Base-by-base conservation (phyloP, 805 yeast species). In the Spathaspora boniae region DNA sequence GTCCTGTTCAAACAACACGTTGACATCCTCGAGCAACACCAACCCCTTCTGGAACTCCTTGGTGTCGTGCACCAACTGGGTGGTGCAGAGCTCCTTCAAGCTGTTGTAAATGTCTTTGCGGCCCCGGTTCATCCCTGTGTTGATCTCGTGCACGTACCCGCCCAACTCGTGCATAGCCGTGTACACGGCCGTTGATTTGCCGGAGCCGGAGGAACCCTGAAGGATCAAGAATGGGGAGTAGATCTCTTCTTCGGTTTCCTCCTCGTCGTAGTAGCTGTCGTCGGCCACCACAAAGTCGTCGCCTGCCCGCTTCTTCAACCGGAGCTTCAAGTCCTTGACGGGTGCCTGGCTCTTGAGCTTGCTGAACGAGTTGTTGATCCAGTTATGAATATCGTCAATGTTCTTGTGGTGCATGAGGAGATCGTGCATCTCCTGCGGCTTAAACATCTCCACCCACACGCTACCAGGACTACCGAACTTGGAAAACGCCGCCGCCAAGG, bases 21-120 rank as follows among this genome's bases (percentile, higher is more conserved):
- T 96, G 26, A 85, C 89, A 48, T 91, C 96, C 47, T 89, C 96
- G 38, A 91, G 68, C 22, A 93, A 57, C 4, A 93, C 80, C 5
- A 87, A 62, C 6, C 91, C 88, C 40, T 76, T 70, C 40, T 72
- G 78, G 33, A 72, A 72, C 15, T 48, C 48, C 11, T 47, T 42
- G 3, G 37, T 42, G 25, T 44, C 41, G 44, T 82, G 86, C 2
- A 91, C 89, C 31, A 83, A 63, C 41, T 86, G 87, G 0, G 95
- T 83, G 4, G 96, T 89, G 37, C 91, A 79, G 35, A 88, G 73
- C 49, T 94, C 97, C 32, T 73, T 79, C 25, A 91, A 65, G 19
- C 67, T 74, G 17, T 77, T 73, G 34, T 69, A 62, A 9, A 91
- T 70, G 42, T 85, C 91, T 52, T 78, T 83, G 31, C 82, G 76